phyloP scores from a whole-genome alignment of 148 eudicot genomes.

The Beta vulgaris region DNA sequence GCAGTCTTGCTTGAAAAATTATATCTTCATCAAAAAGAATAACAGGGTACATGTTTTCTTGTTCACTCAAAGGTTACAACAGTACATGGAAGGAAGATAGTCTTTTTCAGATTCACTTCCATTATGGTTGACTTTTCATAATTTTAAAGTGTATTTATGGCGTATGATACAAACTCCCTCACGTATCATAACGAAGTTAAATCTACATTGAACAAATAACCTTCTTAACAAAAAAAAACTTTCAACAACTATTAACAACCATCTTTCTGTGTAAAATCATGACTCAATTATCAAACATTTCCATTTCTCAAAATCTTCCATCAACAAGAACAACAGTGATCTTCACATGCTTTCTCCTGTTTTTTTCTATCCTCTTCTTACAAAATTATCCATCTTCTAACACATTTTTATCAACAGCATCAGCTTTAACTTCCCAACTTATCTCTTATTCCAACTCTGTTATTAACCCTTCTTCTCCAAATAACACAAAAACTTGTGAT shows the following conservation, averaged over 20 bases:
- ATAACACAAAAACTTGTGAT: conserved; percentile 37
- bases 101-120: background rate
- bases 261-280: background rate
- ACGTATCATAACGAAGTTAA: background rate
- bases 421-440: conserved; percentile 6
- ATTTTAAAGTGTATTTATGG: background rate
- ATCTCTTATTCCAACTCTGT: background rate
- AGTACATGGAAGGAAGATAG: too few relatives aligned
- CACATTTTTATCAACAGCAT: conserved; percentile 16
- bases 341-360: conserved; percentile 19
- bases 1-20: too few relatives aligned
- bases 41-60: background rate
- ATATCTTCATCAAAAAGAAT: too few relatives aligned
- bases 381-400: conserved; percentile 12
- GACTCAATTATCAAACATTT: conserved; percentile 13
- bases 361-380: conserved; percentile 30
- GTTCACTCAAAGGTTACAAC: background rate
- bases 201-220: too few relatives aligned
- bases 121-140: background rate
- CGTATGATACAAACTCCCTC: background rate
- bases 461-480: background rate
- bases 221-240: too few relatives aligned
- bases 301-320: conserved; percentile 10
- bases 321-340: conserved; percentile 23
- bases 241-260: background rate